phyloP scores from a whole-genome alignment of 2,329 filamentous ascomycete genomes.

The Xylariaceae sp. region DNA sequence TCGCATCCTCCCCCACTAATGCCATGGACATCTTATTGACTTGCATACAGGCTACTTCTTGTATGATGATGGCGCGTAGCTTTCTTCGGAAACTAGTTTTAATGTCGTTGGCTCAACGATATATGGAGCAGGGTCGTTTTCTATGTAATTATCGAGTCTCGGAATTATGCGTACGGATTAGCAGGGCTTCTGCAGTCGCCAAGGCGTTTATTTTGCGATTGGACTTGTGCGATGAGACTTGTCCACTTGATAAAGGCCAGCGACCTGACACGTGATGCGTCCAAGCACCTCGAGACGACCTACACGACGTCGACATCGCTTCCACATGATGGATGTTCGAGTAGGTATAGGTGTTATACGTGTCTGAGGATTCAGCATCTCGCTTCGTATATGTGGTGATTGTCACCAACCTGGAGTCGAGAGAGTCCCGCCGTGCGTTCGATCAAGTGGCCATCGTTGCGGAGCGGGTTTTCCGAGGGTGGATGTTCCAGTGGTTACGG shows the following conservation, averaged over 20 bases:
- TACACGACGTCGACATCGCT: too few species aligned
- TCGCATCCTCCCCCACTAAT: background rate
- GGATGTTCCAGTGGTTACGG: background rate
- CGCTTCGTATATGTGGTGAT: too few species aligned
- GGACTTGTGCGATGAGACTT: background rate
- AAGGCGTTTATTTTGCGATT: background rate
- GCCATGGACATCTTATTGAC: background rate
- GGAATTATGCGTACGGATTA: background rate
- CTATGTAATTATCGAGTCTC: background rate
- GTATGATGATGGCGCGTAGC: background rate
- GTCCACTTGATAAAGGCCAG: too few species aligned
- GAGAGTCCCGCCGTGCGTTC: background rate
- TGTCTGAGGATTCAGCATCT: too few species aligned
- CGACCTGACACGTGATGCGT: too few species aligned
- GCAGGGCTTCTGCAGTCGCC: background rate
- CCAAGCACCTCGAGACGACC: too few species aligned
- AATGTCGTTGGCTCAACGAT: background rate
- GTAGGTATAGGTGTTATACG: too few species aligned
- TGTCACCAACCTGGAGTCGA: background rate
- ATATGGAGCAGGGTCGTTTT: background rate
- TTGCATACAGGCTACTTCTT: background rate
- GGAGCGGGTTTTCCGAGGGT: background rate
- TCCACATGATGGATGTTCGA: too few species aligned
- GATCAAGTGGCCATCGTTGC: background rate
- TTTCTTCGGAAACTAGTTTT: background rate